phyloP scores from a whole-genome alignment of 768 basidiomycete genomes.

The Antrodiella citrinella region DNA sequence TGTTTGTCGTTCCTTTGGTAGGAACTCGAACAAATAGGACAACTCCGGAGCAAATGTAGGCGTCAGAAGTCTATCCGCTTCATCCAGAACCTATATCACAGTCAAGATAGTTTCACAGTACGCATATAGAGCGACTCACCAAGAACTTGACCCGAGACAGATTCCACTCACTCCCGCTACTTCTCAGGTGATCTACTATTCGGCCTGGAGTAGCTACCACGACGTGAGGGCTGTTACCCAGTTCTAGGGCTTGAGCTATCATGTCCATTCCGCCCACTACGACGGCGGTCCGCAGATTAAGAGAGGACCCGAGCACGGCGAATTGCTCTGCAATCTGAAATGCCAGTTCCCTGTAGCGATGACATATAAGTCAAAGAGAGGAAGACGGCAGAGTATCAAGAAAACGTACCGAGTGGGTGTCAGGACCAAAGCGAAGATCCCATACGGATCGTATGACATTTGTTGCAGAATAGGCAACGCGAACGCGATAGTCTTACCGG shows the following conservation, averaged over 20 bases:
- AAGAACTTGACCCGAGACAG: constrained; percentile 79
- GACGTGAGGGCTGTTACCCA: constrained; percentile 81
- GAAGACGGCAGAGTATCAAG: not conserved
- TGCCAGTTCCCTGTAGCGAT: constrained; percentile 72
- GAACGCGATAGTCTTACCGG: constrained; percentile 96
- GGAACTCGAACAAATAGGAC: constrained; percentile 59
- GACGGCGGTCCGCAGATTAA: constrained; percentile 80
- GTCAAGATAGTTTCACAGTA: not conserved
- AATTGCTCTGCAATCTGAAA: constrained; percentile 98
- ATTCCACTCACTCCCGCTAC: constrained; percentile 73
- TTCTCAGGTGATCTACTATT: constrained; percentile 83
- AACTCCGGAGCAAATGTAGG: constrained; percentile 86
- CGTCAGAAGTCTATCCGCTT: constrained; percentile 90
- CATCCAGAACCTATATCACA: constrained; percentile 81
- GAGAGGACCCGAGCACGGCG: constrained; percentile 73
- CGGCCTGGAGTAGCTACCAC: constrained; percentile 95
- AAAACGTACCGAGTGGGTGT: constrained; percentile 85
- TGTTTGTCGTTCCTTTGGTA: constrained; percentile 88
- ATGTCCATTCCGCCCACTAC: constrained; percentile 99
- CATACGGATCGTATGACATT: constrained; percentile 84
- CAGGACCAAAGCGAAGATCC: constrained; percentile 86
- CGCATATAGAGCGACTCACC: constrained; percentile 35
- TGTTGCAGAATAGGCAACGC: constrained; percentile 91
- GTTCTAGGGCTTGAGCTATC: constrained; percentile 86
- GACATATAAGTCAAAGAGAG: not conserved